Base-by-base conservation (phyloP, 2,329 filamentous ascomycete species). In the Fusarium sp. region DNA sequence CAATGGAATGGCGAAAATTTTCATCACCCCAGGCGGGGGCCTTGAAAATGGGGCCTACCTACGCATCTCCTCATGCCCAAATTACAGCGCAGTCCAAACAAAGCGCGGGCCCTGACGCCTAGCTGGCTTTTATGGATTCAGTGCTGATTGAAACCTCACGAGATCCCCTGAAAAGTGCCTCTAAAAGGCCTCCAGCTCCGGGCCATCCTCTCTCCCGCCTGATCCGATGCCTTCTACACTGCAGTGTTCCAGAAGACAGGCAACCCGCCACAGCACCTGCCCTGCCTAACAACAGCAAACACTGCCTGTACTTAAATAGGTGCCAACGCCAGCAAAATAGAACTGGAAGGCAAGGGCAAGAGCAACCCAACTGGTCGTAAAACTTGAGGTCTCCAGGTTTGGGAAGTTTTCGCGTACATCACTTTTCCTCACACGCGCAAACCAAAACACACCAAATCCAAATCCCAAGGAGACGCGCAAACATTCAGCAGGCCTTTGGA, bases 31-130 rank as follows among this genome's bases (percentile, higher is more conserved):
- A 26, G 60, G 63, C 50, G 63, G 63, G 62, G 61, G 39, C 49
- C 42, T 64, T 60, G 54, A 51, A 63, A 64, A 64, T 38, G 60
- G 58, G 62, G 58, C 58, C 55, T 65, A 26, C 12, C 10, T n/a
- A 19, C 56, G 29, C 36, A 34, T 53, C 38, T 35, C 36, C 29
- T 50, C 48, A n/a, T 24, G 40, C 22, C 45, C 42, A 40, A 40
- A 41, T 46, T 64, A 51, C 58, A 65, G 62, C 39, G 29, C 35
- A 53, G 51, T 41, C 35, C 26, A 40, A 41, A n/a, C 26, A 40
- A 41, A n/a, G 32, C 29, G 29, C 19, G 26, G 24, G 26, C 31
- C 36, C 36, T 24, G 31, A 28, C 31, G 44, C 13, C 42, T 29
- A 25, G 36, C 48, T 19, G 19, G 19, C 19, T 19, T 19, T 19